A percentile compares a stretch with the other conserved stretches of the same genome.
Evolutionary conservation across 164 flowering plant species (phyloP).

Genomic region (Vitis rupestris): DNA sequence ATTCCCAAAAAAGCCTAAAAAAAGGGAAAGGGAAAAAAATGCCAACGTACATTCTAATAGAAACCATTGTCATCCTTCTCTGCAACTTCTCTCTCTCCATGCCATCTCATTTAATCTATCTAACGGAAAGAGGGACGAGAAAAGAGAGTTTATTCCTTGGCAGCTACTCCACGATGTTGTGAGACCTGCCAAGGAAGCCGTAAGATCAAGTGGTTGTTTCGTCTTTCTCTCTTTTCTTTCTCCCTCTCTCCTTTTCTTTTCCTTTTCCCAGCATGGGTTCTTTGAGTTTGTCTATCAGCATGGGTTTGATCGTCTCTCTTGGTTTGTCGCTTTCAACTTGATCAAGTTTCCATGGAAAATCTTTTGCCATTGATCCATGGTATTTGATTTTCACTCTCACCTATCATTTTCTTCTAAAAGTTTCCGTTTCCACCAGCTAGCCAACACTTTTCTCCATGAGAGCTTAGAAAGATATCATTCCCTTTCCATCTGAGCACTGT

Average conservation of each 20-base stretch:
- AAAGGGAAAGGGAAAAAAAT: constrained; percentile 7
- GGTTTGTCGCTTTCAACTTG: too few species aligned
- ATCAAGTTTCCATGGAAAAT: too few species aligned
- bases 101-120: not conserved
- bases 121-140: not conserved
- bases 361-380: too few species aligned
- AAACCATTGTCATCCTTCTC: constrained; percentile 6
- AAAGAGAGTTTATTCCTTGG: not conserved
- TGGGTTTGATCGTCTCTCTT: too few species aligned
- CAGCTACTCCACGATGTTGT: constrained; percentile 18
- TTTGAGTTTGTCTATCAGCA: too few species aligned
- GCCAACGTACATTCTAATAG: constrained; percentile 4
- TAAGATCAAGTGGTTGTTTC: too few species aligned
- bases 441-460: too few species aligned
- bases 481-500: too few species aligned
- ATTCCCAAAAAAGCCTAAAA: not conserved
- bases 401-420: too few species aligned
- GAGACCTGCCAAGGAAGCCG: not conserved
- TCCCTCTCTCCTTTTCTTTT: not conserved
- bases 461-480: too few species aligned
- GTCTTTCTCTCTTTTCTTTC: not conserved
- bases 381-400: too few species aligned
- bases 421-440: too few species aligned
- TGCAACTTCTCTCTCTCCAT: not conserved
- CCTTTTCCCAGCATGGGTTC: not conserved